Conservation (phyloP, 73 alveolate genomes). For the Vitrella brassicaformis region DNA sequence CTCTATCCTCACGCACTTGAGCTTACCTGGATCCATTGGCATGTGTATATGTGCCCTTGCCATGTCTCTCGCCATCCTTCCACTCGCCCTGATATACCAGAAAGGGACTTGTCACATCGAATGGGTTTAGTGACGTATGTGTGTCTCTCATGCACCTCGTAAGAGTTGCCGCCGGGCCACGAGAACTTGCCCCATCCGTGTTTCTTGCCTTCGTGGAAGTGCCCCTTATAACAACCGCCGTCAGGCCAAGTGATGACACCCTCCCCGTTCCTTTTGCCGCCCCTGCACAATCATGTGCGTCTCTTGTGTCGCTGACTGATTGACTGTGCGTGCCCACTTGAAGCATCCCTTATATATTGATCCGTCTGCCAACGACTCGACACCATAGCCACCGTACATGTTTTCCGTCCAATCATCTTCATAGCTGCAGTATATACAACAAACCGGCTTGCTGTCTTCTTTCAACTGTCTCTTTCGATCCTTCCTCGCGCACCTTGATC, state of each 20-base stretch:
- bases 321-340: background rate
- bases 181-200: background rate
- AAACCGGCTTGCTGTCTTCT: no score
- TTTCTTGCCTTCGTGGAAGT: background rate
- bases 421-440: no score
- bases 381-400: background rate
- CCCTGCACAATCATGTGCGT: no score
- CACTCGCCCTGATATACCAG: background rate
- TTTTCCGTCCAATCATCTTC: background rate
- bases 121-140: background rate
- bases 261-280: background rate
- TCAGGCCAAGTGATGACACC: background rate
- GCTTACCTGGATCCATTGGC: no score
- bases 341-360: background rate
- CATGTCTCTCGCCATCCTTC: background rate
- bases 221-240: background rate
- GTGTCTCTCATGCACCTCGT: background rate
- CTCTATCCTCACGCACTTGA: no score
- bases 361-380: background rate
- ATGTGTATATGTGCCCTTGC: background rate
- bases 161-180: background rate
- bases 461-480: no score
- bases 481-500: no score
- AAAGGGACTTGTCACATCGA: background rate
- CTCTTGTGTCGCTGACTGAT: background rate